Evolutionary conservation across 2,329 filamentous ascomycete species (phyloP).

Genomic region (Verticillium klebahnii): DNA sequence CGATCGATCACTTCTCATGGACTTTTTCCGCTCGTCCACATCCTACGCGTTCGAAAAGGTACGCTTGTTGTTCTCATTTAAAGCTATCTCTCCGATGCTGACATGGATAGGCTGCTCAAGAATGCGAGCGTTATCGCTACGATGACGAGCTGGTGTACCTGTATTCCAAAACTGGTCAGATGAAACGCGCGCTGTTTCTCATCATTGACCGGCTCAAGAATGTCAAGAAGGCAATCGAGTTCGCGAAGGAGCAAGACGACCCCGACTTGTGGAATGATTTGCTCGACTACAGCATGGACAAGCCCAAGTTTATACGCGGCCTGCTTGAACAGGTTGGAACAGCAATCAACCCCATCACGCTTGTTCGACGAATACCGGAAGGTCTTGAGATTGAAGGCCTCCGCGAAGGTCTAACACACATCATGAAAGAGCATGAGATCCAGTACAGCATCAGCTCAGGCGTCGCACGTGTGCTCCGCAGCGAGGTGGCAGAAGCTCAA

Average conservation of each 20-base stretch:
- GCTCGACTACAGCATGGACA: constrained; percentile 95
- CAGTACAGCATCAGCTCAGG: constrained; percentile 90
- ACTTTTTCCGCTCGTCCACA: constrained; percentile 79
- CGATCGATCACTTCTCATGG: constrained; percentile 75
- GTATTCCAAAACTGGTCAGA: constrained; percentile 91
- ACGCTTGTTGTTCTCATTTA: constrained; percentile 4
- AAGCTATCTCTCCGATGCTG: not conserved
- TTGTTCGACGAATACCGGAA: constrained; percentile 87
- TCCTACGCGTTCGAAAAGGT: constrained; percentile 82
- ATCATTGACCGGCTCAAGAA: constrained; percentile 93
- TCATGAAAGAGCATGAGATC: constrained; percentile 94
- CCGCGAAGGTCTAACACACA: constrained; percentile 79
- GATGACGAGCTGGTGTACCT: constrained; percentile 93
- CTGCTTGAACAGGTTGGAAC: constrained; percentile 92
- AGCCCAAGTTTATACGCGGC: constrained; percentile 88
- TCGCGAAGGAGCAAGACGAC: constrained; percentile 90
- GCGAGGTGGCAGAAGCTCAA: constrained; percentile 84
- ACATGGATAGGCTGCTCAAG: constrained; percentile 51
- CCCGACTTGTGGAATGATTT: constrained; percentile 93
- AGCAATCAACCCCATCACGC: constrained; percentile 83
- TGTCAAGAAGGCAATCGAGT: constrained; percentile 87
- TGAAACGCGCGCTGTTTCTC: constrained; percentile 83
- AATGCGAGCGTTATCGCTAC: constrained; percentile 78
- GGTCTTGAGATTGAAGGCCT: constrained; percentile 90
- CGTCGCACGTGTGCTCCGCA: constrained; percentile 78